Evolutionary conservation across 108 stramenopile species (phyloP), one percentile per base, ranked within the genome.

Genomic region (Cyclostephanos invisitatus): DNA sequence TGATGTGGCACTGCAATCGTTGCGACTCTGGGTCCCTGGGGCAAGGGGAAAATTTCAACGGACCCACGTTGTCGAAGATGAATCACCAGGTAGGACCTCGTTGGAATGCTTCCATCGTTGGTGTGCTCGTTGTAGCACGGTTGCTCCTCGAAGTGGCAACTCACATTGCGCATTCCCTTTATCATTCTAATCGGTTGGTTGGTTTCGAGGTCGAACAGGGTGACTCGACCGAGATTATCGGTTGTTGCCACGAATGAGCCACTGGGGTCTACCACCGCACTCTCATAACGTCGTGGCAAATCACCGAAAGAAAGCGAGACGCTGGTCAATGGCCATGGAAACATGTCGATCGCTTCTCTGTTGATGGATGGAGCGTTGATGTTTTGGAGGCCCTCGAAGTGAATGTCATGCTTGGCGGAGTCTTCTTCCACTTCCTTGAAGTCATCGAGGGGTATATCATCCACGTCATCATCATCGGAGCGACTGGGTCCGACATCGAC

Each of bases 161-260:
- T 50, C 2, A 89, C 88, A 40, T 90, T 87, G 27, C 93, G 84
- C 69, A 87, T 85, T n/a, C 93, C 93, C 59, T 94, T 94, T 83
- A 87, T 90, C 87, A 90, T 89, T 62, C 93, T 64, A 14, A 94
- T 75, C 10, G 87, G 64, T 80, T 91, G 89, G 42, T 91, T 90
- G 24, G 88, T 90, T 44, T 76, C 70, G 37, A 94, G 76, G 68
- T 94, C 90, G 53, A 94, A 72, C 70, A 94, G 48, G 11, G 83
- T 70, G 5, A 94, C 86, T 60, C 93, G 62, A 14, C 93, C 93
- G 18, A 94, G 75, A 55, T 81, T 89, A 66, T 94, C 93, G 20
- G 88, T 73, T 5, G 85, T 75, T 2, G 89, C 89, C 15, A 85
- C 87, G 32, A 89, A 68, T 21, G 84, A 72, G 10, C 89, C 89